Evolutionary conservation across 2,329 filamentous ascomycete species (phyloP).

Genomic region (Ophiosphaerella narmari): DNA sequence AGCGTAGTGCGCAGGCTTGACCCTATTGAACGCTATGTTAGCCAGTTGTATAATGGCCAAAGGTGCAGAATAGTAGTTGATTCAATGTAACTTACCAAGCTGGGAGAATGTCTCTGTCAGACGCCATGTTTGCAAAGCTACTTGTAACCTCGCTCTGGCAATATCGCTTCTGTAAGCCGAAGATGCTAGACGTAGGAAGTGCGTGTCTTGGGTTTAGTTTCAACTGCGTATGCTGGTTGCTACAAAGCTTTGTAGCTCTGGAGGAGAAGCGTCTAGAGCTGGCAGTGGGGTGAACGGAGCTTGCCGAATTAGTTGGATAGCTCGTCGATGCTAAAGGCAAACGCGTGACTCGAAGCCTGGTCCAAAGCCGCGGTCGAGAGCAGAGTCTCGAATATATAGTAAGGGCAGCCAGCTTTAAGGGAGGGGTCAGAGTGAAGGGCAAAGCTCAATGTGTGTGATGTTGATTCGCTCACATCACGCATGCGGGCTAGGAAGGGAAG

Average conservation of each 20-base stretch:
- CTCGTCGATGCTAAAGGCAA: constrained; percentile 2
- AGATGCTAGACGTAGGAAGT: constrained; percentile 13
- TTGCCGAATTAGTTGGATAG: constrained; percentile 9
- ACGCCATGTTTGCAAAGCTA: constrained; percentile 48
- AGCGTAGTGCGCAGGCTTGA: constrained; percentile 85
- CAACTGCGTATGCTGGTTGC: constrained; percentile 20
- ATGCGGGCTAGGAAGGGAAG: constrained; percentile 16
- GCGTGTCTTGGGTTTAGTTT: constrained; percentile 18
- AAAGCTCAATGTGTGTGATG: constrained; percentile 22
- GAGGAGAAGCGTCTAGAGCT: constrained; percentile 23
- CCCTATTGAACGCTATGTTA: constrained; percentile 50
- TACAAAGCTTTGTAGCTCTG: constrained; percentile 22
- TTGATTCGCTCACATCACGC: constrained; percentile 2
- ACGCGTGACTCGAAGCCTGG: constrained; percentile 20
- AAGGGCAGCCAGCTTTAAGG: constrained; percentile 40
- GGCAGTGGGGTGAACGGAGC: constrained; percentile 11
- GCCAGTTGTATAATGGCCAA: constrained; percentile 1
- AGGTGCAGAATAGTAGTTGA: background rate
- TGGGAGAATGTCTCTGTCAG: constrained; percentile 53
- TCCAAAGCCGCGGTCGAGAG: constrained; percentile 38
- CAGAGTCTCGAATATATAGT: constrained; percentile 38
- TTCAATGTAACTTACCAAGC: constrained; percentile 42
- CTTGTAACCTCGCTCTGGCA: constrained; percentile 40
- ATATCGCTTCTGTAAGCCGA: constrained; percentile 29
- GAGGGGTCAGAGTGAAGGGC: constrained; percentile 14